These are phyloP conservation scores for Ophiocordyceps camponoti-saundersi DNA, from an alignment of 2,329 filamentous ascomycete species.

Conservation along the genomic window DNA sequence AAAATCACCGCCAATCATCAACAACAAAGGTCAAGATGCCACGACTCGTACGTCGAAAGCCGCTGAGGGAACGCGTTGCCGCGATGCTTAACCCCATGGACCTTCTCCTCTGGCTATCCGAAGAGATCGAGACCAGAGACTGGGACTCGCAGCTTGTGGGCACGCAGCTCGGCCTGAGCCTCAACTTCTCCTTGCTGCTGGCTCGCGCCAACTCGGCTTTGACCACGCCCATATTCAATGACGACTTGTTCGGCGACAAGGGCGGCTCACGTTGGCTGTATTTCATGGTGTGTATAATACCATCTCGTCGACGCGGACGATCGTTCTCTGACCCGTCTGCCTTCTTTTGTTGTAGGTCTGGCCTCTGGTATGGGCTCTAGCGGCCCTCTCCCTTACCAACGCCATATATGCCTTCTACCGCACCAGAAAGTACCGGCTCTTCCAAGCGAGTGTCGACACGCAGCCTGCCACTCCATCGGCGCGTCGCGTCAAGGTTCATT, in stretches of 20 bases:
- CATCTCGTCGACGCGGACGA: background rate
- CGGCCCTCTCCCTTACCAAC: slow-evolving; percentile 53
- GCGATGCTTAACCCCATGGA: slow-evolving; percentile 75
- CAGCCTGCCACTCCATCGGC: slow-evolving; percentile 69
- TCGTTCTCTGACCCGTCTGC: background rate
- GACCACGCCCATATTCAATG: slow-evolving; percentile 32
- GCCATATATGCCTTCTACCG: slow-evolving; percentile 67
- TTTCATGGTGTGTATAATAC: slow-evolving; percentile 28
- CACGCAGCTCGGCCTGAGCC: slow-evolving; percentile 52
- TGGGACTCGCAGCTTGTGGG: slow-evolving; percentile 75
- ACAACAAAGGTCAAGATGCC: slow-evolving; percentile 32
- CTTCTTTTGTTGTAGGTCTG: slow-evolving; percentile 32
- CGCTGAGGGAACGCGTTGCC: slow-evolving; percentile 65
- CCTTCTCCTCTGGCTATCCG: slow-evolving; percentile 76
- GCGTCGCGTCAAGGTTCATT: slow-evolving; percentile 74
- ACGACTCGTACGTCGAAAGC: slow-evolving; percentile 64
- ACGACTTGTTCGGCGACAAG: slow-evolving; percentile 75
- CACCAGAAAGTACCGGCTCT: slow-evolving; percentile 76
- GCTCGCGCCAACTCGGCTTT: slow-evolving; percentile 59
- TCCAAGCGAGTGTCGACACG: slow-evolving; percentile 69
- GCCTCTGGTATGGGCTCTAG: slow-evolving; percentile 54
- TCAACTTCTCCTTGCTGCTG: slow-evolving; percentile 70
- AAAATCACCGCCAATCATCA: background rate
- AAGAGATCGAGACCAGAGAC: slow-evolving; percentile 81
- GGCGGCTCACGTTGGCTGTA: slow-evolving; percentile 47